These are phyloP conservation scores for Rhizopus stolonifer DNA, from an alignment of 371 early-diverging fungal species.

Conservation along the genomic window DNA sequence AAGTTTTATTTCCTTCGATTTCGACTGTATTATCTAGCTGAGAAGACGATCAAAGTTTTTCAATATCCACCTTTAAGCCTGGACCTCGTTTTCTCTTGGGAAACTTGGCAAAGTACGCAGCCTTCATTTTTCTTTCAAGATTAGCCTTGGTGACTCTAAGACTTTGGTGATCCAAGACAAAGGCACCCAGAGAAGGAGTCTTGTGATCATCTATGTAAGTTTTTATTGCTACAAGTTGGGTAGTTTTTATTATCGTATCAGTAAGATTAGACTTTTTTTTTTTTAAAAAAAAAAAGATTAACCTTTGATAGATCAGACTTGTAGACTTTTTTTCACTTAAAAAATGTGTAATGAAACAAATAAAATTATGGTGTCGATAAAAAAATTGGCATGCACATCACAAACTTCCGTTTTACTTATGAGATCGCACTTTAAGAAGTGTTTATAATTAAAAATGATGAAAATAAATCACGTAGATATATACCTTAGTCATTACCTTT, in stretches of 20 bases:
- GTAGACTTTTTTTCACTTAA: constrained; percentile 14
- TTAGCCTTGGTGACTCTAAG: constrained; percentile 20
- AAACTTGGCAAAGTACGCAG: constrained; percentile 11
- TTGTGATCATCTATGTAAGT: constrained; percentile 19
- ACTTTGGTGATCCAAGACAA: constrained; percentile 25
- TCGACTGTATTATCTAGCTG: constrained; percentile 18
- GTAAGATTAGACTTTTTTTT: constrained; percentile 11
- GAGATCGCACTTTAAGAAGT: no score
- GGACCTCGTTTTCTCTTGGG: constrained; percentile 24
- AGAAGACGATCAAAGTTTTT: constrained; percentile 21
- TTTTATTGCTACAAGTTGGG: constrained; percentile 18
- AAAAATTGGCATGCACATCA: no score
- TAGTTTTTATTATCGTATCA: constrained; percentile 15
- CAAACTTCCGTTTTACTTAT: constrained; percentile 85
- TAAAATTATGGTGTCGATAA: no score
- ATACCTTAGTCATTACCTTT: no score
- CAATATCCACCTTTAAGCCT: constrained; percentile 21
- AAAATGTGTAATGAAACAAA: constrained; percentile 13
- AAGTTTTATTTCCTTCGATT: constrained; percentile 19
- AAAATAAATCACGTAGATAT: no score
- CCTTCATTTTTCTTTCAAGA: constrained; percentile 9
- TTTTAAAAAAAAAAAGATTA: constrained; percentile 5
- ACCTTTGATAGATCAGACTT: constrained; percentile 15
- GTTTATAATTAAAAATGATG: no score
- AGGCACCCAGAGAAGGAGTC: constrained; percentile 24